Evolutionary conservation across 306 rosid species (phyloP).

Genomic region (Dalbergia cochinchinensis): DNA sequence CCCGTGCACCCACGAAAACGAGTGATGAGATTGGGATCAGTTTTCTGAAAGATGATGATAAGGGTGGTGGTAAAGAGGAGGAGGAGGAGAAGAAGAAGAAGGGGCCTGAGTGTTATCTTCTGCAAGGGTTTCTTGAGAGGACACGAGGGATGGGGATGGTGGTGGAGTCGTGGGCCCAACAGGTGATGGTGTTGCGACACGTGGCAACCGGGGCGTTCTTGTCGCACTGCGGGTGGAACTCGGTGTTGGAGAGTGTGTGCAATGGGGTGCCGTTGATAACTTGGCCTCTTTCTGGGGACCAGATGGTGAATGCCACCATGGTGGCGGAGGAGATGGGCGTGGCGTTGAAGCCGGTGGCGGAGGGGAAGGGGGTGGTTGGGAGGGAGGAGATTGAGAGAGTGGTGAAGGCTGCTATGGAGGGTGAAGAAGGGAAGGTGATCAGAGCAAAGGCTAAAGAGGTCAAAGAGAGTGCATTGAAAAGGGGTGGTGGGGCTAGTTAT

Average conservation of each 20-base stretch:
- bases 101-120: constrained; percentile 42
- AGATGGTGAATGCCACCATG: constrained; percentile 52
- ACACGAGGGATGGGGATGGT: constrained; percentile 44
- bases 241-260: constrained; percentile 53
- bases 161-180: constrained; percentile 56
- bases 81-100: neutral
- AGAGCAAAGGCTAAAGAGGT: constrained; percentile 35
- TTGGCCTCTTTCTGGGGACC: constrained; percentile 64
- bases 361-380: neutral
- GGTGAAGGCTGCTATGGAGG: constrained; percentile 48
- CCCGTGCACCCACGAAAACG: constrained; percentile 33
- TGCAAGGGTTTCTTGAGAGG: constrained; percentile 49
- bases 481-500: constrained; percentile 36
- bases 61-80: neutral
- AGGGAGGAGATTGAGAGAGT: constrained; percentile 54
- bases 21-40: constrained; percentile 32
- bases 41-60: neutral
- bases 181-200: constrained; percentile 45
- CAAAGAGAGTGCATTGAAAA: constrained; percentile 21
- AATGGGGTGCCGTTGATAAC: constrained; percentile 55
- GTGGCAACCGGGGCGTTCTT: constrained; percentile 48
- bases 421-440: constrained; percentile 47
- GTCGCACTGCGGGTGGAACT: constrained; percentile 71
- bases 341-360: constrained; percentile 25
- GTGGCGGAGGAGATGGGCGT: constrained; percentile 50